phyloP scores from a whole-genome alignment of 331 rosid species.

The Phaseolus coccineus region DNA sequence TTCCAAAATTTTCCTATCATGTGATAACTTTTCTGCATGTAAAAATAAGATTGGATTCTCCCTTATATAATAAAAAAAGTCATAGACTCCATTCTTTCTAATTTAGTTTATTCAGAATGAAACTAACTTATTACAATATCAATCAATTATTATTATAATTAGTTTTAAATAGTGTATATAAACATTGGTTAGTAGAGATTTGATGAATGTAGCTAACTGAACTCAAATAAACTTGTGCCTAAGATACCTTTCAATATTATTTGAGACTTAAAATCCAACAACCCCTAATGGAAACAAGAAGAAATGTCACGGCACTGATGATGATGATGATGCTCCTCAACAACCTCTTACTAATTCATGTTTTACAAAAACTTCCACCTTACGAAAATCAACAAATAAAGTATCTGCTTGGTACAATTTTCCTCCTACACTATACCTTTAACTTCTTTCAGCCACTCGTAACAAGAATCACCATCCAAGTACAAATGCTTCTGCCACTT shows the following conservation, averaged over 20 bases:
- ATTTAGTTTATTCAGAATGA: too few species aligned
- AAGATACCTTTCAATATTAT: not conserved
- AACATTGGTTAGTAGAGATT: too few species aligned
- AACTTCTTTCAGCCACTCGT: conserved; percentile 18
- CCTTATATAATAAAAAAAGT: too few species aligned
- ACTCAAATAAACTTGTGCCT: not conserved
- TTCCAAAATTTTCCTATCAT: too few species aligned
- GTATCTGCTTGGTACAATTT: not conserved
- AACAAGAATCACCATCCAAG: conserved; percentile 37
- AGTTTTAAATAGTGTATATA: too few species aligned
- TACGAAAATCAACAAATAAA: conserved; percentile 9
- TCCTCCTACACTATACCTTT: not conserved
- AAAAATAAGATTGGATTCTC: too few species aligned
- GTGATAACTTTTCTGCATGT: too few species aligned
- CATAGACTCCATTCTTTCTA: too few species aligned
- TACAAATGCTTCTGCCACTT: not conserved
- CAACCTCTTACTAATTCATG: conserved; percentile 4
- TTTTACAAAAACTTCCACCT: not conserved
- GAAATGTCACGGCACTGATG: conserved; percentile 2
- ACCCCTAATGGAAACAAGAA: not conserved
- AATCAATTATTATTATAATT: too few species aligned
- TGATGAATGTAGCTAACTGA: too few species aligned
- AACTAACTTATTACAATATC: too few species aligned
- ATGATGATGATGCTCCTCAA: conserved; percentile 9
- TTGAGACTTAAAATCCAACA: not conserved